Percentiles rank a stretch among this genome's conserved stretches.
phyloP scores from a whole-genome alignment of 495 filamentous ascomycete species.

The Penicillium paradoxum region DNA sequence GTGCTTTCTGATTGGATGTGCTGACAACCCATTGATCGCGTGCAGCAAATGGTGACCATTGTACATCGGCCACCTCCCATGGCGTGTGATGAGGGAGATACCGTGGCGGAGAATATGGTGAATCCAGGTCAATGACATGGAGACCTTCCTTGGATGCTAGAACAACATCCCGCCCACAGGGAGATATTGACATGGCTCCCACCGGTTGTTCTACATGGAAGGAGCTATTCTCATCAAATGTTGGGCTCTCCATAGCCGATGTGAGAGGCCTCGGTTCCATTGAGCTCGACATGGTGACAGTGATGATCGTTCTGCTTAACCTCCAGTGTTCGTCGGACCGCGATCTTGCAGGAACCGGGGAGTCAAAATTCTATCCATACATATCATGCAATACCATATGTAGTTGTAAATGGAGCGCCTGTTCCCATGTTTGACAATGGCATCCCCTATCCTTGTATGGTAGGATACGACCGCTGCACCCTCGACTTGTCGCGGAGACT shows the following conservation, averaged over 20 bases:
- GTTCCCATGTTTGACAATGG: conserved; percentile 1
- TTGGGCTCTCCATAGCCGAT: conserved; percentile 79
- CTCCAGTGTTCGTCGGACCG: conserved; percentile 14
- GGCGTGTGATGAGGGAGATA: conserved; percentile 79
- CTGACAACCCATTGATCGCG: conserved; percentile 91
- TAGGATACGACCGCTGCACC: background rate
- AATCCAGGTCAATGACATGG: conserved; percentile 91
- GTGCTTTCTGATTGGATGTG: conserved; percentile 88
- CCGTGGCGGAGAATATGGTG: conserved; percentile 80
- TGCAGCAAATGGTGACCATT: conserved; percentile 91
- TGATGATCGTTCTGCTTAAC: conserved; percentile 5
- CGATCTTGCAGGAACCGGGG: conserved; percentile 1
- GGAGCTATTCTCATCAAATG: conserved; percentile 77
- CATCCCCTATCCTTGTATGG: conserved; percentile 1
- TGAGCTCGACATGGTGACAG: conserved; percentile 37
- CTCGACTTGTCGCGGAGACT: background rate
- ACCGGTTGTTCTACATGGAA: conserved; percentile 78
- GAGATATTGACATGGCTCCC: conserved; percentile 80
- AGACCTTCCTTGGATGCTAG: conserved; percentile 82
- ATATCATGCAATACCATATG: background rate
- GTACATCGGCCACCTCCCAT: conserved; percentile 98
- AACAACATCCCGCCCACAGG: conserved; percentile 86
- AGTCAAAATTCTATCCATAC: conserved; percentile 5
- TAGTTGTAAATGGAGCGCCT: background rate
- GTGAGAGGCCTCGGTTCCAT: conserved; percentile 39